Evolutionary conservation across 2,329 filamentous ascomycete genomes (phyloP), one percentile per base, ranked within the genome.

Genomic region (Talaromyces piceae): DNA sequence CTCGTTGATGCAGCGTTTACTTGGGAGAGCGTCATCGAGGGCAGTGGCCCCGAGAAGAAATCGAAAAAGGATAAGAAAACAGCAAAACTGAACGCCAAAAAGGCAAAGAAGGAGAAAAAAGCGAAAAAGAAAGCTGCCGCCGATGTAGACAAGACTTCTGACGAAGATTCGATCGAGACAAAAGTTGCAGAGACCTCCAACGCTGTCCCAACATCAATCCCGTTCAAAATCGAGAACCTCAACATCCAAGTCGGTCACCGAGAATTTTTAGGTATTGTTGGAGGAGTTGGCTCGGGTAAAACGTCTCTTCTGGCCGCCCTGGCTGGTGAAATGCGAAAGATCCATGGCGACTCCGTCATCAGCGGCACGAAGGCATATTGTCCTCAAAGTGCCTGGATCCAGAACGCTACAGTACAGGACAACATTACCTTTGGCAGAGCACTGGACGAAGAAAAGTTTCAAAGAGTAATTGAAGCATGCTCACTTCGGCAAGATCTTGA

Each of bases 371-470:
- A 47, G 33, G 51, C 53, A 11, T 55, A 53, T 59, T 94, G 88
- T 56, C 88, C 88, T 0, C 89, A 94, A 64, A 91, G 90, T 61
- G 86, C 88, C 0, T 94, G 89, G 89, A 93, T 94, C 48, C 88
- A 93, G 64, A 94, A 94, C 61, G 78, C 87, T 0, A 87, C 83
- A 1, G 79, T 94, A 6, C 81, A 81, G 54, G 80, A 91, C 30
- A 94, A 94, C 61, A 91, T 94, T 51, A 70, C 86, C 0, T 94
- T 94, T 61, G 88, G 88, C 9, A 88, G 87, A 16, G 51, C 52
- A 27, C 58, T 55, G n/a, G 55, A 61, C n/a, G 27, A 53, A 20
- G 44, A 47, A n/a, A 58, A 57, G 50, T 63, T 61, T 25, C 45
- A 57, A 45, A 18, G 51, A 16, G 57, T 59, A 6, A 20, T 60